phyloP scores from a whole-genome alignment of 2,329 filamentous ascomycete species.

The Pseudogymnoascus sp. region DNA sequence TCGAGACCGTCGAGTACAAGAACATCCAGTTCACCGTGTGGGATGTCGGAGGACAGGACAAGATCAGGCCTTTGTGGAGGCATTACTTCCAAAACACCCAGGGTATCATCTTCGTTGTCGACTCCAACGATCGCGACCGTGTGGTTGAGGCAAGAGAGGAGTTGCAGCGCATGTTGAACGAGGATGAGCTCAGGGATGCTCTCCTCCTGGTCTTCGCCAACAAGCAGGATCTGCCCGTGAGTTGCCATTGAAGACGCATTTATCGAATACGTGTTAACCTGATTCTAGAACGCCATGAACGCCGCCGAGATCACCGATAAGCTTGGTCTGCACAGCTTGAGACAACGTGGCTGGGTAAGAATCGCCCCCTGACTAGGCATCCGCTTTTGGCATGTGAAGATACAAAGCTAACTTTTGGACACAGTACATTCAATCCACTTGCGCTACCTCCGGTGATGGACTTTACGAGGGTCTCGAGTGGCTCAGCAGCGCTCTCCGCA shows the following conservation, averaged over 20 bases:
- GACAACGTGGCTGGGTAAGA: slow-evolving; percentile 93
- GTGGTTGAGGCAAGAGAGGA: slow-evolving; percentile 95
- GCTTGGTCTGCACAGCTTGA: slow-evolving; percentile 97
- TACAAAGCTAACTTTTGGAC: slow-evolving; percentile 18
- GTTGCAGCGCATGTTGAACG: slow-evolving; percentile 96
- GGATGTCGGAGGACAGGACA: slow-evolving; percentile 99
- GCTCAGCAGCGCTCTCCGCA: slow-evolving; percentile 76
- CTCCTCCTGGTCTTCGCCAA: slow-evolving; percentile 97
- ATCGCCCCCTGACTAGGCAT: slow-evolving; percentile 32
- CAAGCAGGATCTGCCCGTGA: slow-evolving; percentile 97
- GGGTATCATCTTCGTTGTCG: slow-evolving; percentile 99
- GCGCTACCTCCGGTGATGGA: slow-evolving; percentile 97
- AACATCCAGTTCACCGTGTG: slow-evolving; percentile 99
- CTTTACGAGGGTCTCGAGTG: slow-evolving; percentile 98
- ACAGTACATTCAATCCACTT: slow-evolving; percentile 98
- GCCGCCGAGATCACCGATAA: slow-evolving; percentile 99
- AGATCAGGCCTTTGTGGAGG: slow-evolving; percentile 98
- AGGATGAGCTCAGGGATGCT: slow-evolving; percentile 96
- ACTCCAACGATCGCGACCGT: slow-evolving; percentile 97
- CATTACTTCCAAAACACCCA: slow-evolving; percentile 99
- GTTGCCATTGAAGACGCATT: slow-evolving; percentile 33
- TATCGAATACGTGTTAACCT: slow-evolving; percentile 24
- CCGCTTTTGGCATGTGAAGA: slow-evolving; percentile 1
- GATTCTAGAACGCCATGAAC: slow-evolving; percentile 89
- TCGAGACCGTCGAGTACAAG: slow-evolving; percentile 99